Percentiles rank a stretch among this genome's conserved stretches.
phyloP scores from a whole-genome alignment of 1,284 basidiomycete species.

The Sporisorium sorghi region DNA sequence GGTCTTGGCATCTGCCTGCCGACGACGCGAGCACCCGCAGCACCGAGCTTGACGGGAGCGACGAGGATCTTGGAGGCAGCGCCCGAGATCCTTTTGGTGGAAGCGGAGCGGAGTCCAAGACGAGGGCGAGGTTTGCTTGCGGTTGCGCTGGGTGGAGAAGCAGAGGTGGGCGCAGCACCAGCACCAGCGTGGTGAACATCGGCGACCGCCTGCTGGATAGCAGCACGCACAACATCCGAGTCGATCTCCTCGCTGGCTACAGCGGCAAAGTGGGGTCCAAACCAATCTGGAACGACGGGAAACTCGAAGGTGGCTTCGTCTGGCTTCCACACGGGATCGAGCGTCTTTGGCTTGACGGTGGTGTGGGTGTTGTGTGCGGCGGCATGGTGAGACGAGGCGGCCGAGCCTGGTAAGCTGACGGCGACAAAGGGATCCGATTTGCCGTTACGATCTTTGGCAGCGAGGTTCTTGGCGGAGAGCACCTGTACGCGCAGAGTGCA shows the following conservation, averaged over 20 bases:
- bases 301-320: constrained; percentile 58
- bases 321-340: constrained; percentile 79
- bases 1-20: constrained; percentile 56
- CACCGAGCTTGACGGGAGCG: constrained; percentile 55
- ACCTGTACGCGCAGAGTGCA: constrained; percentile 65
- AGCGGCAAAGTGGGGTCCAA: constrained; percentile 72
- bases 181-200: background rate
- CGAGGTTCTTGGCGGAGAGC: constrained; percentile 70
- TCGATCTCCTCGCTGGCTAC: constrained; percentile 38
- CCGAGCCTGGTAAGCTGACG: constrained; percentile 59
- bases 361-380: constrained; percentile 78
- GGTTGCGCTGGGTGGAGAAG: background rate
- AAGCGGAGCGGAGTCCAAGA: constrained; percentile 35
- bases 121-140: constrained; percentile 27
- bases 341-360: constrained; percentile 80
- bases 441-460: constrained; percentile 72
- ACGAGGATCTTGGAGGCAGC: constrained; percentile 53
- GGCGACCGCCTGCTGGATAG: constrained; percentile 24
- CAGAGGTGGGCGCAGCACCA: background rate
- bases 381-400: constrained; percentile 22
- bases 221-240: constrained; percentile 32
- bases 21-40: constrained; percentile 56
- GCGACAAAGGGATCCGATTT: constrained; percentile 66
- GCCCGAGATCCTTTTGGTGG: constrained; percentile 41
- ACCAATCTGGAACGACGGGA: constrained; percentile 56